These are phyloP conservation scores for Starmerella bombi DNA, from an alignment of 805 yeast species.

Conservation along the genomic window DNA sequence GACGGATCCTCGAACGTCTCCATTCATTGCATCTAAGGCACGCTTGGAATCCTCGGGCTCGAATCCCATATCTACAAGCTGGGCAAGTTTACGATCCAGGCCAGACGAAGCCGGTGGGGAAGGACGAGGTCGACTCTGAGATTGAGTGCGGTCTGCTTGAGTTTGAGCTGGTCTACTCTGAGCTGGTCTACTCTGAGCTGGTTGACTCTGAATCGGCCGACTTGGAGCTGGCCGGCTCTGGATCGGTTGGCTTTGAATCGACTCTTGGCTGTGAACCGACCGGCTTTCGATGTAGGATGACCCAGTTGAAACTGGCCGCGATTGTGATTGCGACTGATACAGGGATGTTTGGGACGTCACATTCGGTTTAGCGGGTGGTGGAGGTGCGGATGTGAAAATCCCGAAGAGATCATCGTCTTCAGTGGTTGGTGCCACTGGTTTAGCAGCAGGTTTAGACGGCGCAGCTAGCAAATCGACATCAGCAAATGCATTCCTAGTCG, in stretches of 20 bases:
- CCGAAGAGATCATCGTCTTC: slow-evolving; percentile 17
- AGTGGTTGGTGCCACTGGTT: background rate
- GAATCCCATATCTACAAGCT: slow-evolving; percentile 70
- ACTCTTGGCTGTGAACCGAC: too few species aligned
- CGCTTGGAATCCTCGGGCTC: slow-evolving; percentile 42
- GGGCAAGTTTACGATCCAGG: slow-evolving; percentile 38
- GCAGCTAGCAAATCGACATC: slow-evolving; percentile 24
- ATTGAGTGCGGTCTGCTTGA: too few species aligned
- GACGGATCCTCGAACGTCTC: slow-evolving; percentile 52
- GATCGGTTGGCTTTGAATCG: too few species aligned
- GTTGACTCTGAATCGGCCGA: background rate
- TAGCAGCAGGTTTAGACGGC: background rate
- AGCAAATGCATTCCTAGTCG: slow-evolving; percentile 18
- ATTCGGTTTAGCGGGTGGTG: slow-evolving; percentile 3
- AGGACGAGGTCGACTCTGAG: background rate
- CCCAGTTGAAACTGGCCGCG: too few species aligned
- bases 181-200: background rate
- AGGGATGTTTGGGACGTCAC: too few species aligned
- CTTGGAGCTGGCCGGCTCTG: background rate
- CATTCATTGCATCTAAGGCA: slow-evolving; percentile 45
- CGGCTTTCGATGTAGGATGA: too few species aligned
- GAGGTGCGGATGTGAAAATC: slow-evolving; percentile 16
- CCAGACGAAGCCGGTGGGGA: background rate
- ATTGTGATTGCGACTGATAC: too few species aligned
- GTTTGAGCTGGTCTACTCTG: too few species aligned